These are phyloP conservation scores for Rhynchosporium graminicola DNA, from an alignment of 2,329 filamentous ascomycete species.

Conservation along the genomic window DNA sequence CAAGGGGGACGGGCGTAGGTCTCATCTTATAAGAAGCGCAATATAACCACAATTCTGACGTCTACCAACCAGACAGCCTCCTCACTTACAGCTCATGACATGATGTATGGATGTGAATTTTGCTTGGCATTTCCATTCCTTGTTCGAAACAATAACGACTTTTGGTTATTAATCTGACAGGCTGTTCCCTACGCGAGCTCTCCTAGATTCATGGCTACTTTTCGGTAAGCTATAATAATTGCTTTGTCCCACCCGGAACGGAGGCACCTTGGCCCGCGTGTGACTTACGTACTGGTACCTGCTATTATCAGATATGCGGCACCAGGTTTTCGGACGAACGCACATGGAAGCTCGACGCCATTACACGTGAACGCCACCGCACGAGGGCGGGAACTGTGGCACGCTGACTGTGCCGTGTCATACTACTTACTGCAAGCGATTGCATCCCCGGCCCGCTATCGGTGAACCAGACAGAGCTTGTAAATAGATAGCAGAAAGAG, in stretches of 20 bases:
- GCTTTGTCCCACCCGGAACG: background rate
- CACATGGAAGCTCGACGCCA: background rate
- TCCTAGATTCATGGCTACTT: background rate
- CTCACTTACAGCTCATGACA: background rate
- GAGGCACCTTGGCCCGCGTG: background rate
- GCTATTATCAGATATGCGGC: conserved; percentile 9
- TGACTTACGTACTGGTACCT: background rate
- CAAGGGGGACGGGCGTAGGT: background rate
- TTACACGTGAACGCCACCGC: background rate
- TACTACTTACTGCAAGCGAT: background rate
- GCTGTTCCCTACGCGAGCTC: background rate
- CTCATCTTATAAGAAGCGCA: conserved; percentile 4
- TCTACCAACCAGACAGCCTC: background rate
- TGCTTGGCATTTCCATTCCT: background rate
- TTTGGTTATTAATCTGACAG: conserved; percentile 1
- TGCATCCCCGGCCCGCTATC: background rate
- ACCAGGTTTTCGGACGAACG: conserved; percentile 8
- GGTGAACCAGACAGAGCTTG: too few species aligned
- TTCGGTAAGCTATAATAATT: background rate
- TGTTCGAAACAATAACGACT: background rate
- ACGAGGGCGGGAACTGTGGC: background rate
- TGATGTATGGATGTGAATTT: conserved; percentile 2
- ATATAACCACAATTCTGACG: conserved; percentile 12
- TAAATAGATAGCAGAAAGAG: too few species aligned
- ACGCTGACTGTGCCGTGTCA: too few species aligned